A percentile compares a stretch with the other conserved stretches of the same genome.
These are phyloP conservation scores for Phaeosphaeriaceae sp. DNA, from an alignment of 2,329 filamentous ascomycete species.

Conservation along the genomic window DNA sequence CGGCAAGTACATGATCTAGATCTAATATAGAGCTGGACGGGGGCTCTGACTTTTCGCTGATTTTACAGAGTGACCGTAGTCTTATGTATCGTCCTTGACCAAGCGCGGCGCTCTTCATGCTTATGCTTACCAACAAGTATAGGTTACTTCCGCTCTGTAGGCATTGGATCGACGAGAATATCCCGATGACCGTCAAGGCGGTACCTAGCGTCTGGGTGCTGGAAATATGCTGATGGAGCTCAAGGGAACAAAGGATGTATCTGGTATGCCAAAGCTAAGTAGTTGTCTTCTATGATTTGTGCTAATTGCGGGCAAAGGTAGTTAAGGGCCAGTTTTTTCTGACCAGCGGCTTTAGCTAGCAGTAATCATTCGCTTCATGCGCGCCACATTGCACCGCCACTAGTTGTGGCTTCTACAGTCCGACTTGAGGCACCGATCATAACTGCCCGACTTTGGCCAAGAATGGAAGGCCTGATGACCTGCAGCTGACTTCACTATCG, in stretches of 20 bases:
- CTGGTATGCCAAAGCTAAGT: neutral
- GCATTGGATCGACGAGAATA: no score
- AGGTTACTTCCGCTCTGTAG: no score
- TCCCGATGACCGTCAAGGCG: neutral
- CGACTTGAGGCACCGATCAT: neutral
- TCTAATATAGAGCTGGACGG: no score
- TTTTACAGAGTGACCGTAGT: no score
- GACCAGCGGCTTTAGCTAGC: neutral
- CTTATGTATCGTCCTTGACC: no score
- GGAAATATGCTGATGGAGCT: no score
- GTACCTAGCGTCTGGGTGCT: neutral
- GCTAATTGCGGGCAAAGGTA: neutral
- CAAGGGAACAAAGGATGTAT: neutral
- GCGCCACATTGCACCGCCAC: neutral
- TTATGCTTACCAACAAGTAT: no score
- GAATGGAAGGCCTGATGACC: neutral
- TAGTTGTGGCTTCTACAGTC: neutral
- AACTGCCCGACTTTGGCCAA: neutral
- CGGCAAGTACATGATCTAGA: no score
- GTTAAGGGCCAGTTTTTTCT: neutral
- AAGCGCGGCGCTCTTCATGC: no score
- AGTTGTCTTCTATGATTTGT: neutral
- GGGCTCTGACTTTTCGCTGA: no score
- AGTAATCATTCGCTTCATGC: neutral
- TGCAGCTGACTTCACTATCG: constrained; percentile 7